Conservation (phyloP, 176 grass and related monocot species). For the sorghum (Sorghum bicolor) region DNA sequence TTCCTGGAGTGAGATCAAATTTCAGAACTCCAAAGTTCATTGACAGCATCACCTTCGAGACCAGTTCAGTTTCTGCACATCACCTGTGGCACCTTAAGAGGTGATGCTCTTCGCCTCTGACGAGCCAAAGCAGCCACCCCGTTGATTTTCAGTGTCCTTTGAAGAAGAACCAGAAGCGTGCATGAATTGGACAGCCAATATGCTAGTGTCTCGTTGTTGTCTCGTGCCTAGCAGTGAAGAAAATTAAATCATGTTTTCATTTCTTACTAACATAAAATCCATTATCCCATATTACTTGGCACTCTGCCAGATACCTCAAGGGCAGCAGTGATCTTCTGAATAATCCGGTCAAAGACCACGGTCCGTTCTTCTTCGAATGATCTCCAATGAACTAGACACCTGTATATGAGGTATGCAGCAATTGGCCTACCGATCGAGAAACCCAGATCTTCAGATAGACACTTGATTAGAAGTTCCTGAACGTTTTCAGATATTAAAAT, state of each 20-base stretch:
- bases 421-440: conserved; percentile 56
- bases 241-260: background rate
- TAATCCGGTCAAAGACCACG: conserved; percentile 53
- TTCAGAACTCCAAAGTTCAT: background rate
- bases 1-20: conserved; percentile 26
- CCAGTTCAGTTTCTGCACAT: background rate
- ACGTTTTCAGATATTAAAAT: background rate
- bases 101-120: conserved; percentile 48
- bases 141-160: conserved; percentile 54
- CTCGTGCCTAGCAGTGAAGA: conserved; percentile 33
- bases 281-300: background rate
- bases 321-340: conserved; percentile 50
- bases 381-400: conserved; percentile 64
- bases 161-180: conserved; percentile 55
- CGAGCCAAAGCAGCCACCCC: conserved; percentile 42
- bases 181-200: conserved; percentile 77
- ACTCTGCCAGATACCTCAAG: conserved; percentile 38
- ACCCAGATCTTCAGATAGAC: conserved; percentile 64
- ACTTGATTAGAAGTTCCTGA: conserved; percentile 69
- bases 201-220: conserved; percentile 49
- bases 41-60: background rate
- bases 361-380: conserved; percentile 64
- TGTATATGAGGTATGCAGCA: conserved; percentile 51
- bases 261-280: background rate
- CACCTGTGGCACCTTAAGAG: conserved; percentile 39